Base-by-base conservation (phyloP, 2,329 filamentous ascomycete genomes). In the Talaromyces sp. region DNA sequence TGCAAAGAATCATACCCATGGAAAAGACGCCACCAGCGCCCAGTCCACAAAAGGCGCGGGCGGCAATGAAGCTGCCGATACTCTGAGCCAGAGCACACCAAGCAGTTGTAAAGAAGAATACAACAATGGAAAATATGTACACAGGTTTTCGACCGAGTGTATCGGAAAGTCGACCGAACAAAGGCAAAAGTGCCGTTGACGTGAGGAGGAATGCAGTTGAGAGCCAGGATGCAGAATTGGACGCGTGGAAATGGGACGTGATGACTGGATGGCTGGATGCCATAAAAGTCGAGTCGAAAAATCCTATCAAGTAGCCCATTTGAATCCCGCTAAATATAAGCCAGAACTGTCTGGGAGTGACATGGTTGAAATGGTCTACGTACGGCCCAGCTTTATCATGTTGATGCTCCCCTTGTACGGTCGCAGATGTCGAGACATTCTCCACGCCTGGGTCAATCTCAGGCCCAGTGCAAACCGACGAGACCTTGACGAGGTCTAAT, bases 271-370 rank as follows among this genome's bases (percentile, higher is more conserved):
- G 90, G 48, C 83, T 88, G 2, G 88, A 91, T 4, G 89, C 89
- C 89, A 93, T 92, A 65, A 93, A 83, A 3, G 89, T 93, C 11
- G 84, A 83, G 76, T 93, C 90, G 69, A 93, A 92, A 70, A 80
- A 85, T 9, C 72, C 76, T 58, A 79, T 72, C 63, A 87, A 83
- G 67, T 84, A 83, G 4, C 80, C 79, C n/a, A 81, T 69, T 62
- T 88, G 74, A 53, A 88, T 78, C 56, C 83, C 82, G 6, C 75
- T 65, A 68, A 88, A 89, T 59, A 88, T 83, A 62, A 85, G 69
- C 81, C 84, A 86, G 75, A 90, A 89, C 31, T 80, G 78, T 12
- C 66, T 65, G 1, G 72, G 72, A 0, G 72, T 73, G 12, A 77
- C 70, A 56, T 75, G 70, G 46, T 75, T 72, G 56, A 76, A 77